phyloP scores from a whole-genome alignment of 495 filamentous ascomycete species.

The Xylaria bambusicola region DNA sequence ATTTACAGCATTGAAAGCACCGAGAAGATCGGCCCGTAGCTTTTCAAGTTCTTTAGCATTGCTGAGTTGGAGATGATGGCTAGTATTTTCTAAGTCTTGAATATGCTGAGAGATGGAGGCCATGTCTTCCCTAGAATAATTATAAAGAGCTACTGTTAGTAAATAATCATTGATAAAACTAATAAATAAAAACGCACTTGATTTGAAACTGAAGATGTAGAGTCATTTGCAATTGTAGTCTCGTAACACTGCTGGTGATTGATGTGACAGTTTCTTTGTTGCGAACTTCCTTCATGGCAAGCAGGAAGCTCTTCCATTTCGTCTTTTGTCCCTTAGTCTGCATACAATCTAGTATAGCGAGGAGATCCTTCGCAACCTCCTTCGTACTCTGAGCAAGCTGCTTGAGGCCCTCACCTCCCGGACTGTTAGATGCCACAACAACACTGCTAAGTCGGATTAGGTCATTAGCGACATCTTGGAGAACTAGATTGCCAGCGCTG shows the following conservation, averaged over 20 bases:
- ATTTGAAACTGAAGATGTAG: not conserved
- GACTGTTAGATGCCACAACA: not conserved
- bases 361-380: not conserved
- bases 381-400: conserved; percentile 2
- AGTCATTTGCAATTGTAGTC: not conserved
- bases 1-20: not conserved
- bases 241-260: not conserved
- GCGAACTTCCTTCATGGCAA: conserved; percentile 4
- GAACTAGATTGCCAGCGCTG: not conserved
- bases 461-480: not conserved
- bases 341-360: not conserved
- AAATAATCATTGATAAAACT: no score
- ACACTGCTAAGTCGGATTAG: not conserved
- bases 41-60: not conserved
- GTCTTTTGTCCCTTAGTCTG: not conserved
- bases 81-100: not conserved
- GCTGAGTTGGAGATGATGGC: not conserved
- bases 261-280: not conserved
- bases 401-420: not conserved
- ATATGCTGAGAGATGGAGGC: not conserved
- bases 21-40: conserved; percentile 4
- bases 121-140: not conserved
- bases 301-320: not conserved
- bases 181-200: not conserved
- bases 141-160: no score